Evolutionary conservation across 202 grass and related monocot genomes (phyloP).

Genomic region (Carex sylvatica): DNA sequence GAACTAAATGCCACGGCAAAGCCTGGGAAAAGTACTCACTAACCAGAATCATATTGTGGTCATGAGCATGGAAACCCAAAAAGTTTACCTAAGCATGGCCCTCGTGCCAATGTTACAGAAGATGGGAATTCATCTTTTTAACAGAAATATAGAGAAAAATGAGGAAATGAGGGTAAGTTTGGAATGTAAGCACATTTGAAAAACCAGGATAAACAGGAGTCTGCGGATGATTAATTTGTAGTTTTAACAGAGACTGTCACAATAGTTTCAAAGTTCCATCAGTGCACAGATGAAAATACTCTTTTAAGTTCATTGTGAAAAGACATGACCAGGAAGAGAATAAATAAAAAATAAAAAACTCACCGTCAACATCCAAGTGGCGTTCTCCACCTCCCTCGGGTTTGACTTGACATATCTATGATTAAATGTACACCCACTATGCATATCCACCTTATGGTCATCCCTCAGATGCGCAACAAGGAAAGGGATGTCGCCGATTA

Average conservation of each 20-base stretch:
- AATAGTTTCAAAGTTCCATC: not conserved
- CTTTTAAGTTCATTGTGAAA: not conserved
- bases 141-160: not conserved
- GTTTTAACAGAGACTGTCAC: not conserved
- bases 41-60: not conserved
- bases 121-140: not conserved
- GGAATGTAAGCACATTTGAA: not conserved
- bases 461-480: conserved; percentile 81
- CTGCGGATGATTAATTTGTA: not conserved
- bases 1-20: not conserved
- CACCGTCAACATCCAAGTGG: conserved; percentile 93
- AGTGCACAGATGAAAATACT: not conserved
- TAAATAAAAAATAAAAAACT: conserved; percentile 26
- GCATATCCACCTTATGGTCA: conserved; percentile 88
- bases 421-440: conserved; percentile 88
- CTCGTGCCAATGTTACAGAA: not conserved
- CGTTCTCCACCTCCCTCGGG: conserved; percentile 69
- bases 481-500: conserved; percentile 62
- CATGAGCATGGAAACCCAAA: too few relatives aligned
- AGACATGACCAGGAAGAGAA: conserved; percentile 5
- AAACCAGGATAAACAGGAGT: not conserved
- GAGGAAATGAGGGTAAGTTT: not conserved
- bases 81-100: not conserved
- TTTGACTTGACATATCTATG: conserved; percentile 90
- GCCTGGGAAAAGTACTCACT: not conserved